These are phyloP conservation scores for Zygosaccharomyces pseudorouxii DNA, from an alignment of 805 yeast genomes.

Conservation along the genomic window DNA sequence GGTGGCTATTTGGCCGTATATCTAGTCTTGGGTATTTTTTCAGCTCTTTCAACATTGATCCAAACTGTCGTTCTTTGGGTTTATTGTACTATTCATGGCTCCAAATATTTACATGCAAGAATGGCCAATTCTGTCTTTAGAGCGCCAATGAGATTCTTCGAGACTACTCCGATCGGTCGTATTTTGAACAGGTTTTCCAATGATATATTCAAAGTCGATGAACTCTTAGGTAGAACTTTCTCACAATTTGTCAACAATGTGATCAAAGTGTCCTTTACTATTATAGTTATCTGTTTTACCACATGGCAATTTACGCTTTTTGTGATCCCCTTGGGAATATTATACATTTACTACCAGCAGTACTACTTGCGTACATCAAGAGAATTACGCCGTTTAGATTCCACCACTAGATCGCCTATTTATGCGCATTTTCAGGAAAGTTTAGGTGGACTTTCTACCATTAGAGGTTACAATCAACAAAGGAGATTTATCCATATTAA, in stretches of 20 bases:
- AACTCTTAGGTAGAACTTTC: slow-evolving; percentile 64
- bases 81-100: slow-evolving; percentile 77
- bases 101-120: slow-evolving; percentile 63
- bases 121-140: slow-evolving; percentile 74
- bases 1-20: slow-evolving; percentile 69
- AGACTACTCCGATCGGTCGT: slow-evolving; percentile 93
- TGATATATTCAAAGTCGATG: slow-evolving; percentile 87
- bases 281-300: slow-evolving; percentile 73
- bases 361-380: slow-evolving; percentile 73
- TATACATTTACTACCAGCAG: slow-evolving; percentile 69
- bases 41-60: slow-evolving; percentile 54
- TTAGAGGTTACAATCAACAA: slow-evolving; percentile 68
- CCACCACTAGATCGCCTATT: slow-evolving; percentile 74
- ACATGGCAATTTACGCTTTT: slow-evolving; percentile 83
- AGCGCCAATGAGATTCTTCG: slow-evolving; percentile 94
- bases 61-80: slow-evolving; percentile 74
- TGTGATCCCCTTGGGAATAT: slow-evolving; percentile 60
- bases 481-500: slow-evolving; percentile 60
- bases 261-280: slow-evolving; percentile 64
- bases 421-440: slow-evolving; percentile 84
- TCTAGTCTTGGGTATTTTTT: slow-evolving; percentile 64
- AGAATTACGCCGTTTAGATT: slow-evolving; percentile 77
- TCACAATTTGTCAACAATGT: slow-evolving; percentile 60
- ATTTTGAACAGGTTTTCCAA: slow-evolving; percentile 85
- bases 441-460: slow-evolving; percentile 66